Percentiles rank a stretch among this genome's conserved stretches.
Evolutionary conservation across 331 rosid genomes (phyloP).

Genomic region (Malus hybrid): DNA sequence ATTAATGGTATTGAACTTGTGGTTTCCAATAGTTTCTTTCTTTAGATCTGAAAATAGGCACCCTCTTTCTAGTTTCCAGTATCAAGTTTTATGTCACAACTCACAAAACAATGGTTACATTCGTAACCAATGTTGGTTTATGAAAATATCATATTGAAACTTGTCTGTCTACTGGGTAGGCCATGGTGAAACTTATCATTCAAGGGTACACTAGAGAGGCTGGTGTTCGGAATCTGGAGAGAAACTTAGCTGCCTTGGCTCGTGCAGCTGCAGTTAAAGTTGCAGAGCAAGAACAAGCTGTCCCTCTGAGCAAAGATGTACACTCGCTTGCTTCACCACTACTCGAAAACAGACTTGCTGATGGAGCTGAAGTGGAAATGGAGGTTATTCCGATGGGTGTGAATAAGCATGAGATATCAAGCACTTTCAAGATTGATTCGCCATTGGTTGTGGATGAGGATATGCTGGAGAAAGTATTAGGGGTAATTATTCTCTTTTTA

Average conservation of each 20-base stretch:
- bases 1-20: not conserved
- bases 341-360: slow-evolving; percentile 79
- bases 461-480: slow-evolving; percentile 92
- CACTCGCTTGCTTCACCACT: slow-evolving; percentile 68
- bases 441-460: slow-evolving; percentile 81
- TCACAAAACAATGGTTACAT: not conserved
- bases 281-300: slow-evolving; percentile 76
- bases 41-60: not conserved
- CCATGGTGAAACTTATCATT: slow-evolving; percentile 72
- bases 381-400: slow-evolving; percentile 90
- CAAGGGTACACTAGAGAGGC: slow-evolving; percentile 97
- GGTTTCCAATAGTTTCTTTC: not conserved
- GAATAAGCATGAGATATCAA: slow-evolving; percentile 64
- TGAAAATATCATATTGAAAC: not conserved
- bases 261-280: slow-evolving; percentile 97
- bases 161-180: slow-evolving; percentile 38
- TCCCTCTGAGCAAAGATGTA: slow-evolving; percentile 61
- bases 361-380: slow-evolving; percentile 90
- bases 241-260: slow-evolving; percentile 87
- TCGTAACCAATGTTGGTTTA: not conserved
- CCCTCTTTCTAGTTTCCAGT: not conserved
- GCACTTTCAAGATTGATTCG: slow-evolving; percentile 54
- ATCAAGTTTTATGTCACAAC: not conserved
- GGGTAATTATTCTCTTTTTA: slow-evolving; percentile 51
- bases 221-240: slow-evolving; percentile 88